Conservation (phyloP, 1,284 basidiomycete species). For the Sphagnurus paluster region DNA sequence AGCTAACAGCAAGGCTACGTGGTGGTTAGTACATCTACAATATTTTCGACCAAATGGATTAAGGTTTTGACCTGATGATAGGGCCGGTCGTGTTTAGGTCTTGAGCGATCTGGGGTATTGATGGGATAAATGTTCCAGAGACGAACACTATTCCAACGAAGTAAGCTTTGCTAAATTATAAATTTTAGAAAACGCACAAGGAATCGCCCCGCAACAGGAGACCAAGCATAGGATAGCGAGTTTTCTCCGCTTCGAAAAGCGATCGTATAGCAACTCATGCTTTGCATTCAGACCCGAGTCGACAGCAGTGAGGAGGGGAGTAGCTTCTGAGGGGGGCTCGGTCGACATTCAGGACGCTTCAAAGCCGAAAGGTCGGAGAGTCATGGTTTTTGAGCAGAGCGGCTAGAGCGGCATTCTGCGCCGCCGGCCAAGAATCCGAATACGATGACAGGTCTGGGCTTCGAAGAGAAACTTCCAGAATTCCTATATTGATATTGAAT, state of each 20-base stretch:
- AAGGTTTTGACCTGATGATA: too few species aligned
- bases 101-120: constrained; percentile 63
- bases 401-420: too few species aligned
- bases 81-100: constrained; percentile 57
- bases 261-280: constrained; percentile 43
- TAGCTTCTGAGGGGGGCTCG: constrained; percentile 8
- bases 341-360: neutral
- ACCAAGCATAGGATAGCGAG: constrained; percentile 49
- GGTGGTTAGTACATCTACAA: too few species aligned
- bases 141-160: constrained; percentile 53
- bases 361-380: too few species aligned
- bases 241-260: constrained; percentile 50
- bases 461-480: too few species aligned
- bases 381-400: too few species aligned
- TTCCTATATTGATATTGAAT: too few species aligned
- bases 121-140: constrained; percentile 67
- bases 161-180: neutral
- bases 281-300: neutral
- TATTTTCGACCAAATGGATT: too few species aligned
- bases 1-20: neutral
- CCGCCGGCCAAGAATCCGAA: too few species aligned
- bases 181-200: constrained; percentile 10
- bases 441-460: too few species aligned
- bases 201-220: constrained; percentile 41
- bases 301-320: constrained; percentile 8